Evolutionary conservation across 257 asterid species (phyloP).

Genomic region (Solanum corneliomulleri): DNA sequence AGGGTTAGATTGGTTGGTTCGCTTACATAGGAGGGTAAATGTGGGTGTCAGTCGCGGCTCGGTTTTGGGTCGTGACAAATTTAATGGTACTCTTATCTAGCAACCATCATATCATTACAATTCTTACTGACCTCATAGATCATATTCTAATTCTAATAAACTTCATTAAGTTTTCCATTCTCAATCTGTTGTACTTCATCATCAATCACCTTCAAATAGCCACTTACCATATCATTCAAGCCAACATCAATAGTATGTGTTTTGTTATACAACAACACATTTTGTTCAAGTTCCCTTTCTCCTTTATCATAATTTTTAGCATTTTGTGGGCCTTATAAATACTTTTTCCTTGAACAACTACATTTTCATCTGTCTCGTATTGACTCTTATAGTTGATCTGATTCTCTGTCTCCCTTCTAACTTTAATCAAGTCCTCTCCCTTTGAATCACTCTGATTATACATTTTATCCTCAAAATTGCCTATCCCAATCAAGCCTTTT

Average conservation of each 20-base stretch:
- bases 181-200: neutral
- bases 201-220: constrained; percentile 11
- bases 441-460: constrained; percentile 11
- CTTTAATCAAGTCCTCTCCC: neutral
- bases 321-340: no score
- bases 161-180: neutral
- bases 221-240: constrained; percentile 5
- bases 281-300: no score
- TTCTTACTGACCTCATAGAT: no score
- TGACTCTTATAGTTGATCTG: neutral
- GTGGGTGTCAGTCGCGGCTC: no score
- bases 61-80: no score
- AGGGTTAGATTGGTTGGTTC: no score
- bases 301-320: no score
- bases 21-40: no score
- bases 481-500: neutral
- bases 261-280: constrained; percentile 6
- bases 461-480: neutral
- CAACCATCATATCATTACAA: neutral
- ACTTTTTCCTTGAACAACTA: neutral
- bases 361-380: neutral
- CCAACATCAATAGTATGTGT: constrained; percentile 11
- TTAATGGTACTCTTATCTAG: no score
- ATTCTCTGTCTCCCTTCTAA: constrained; percentile 7
- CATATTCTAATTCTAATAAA: neutral